phyloP scores from a whole-genome alignment of 768 basidiomycete genomes.

The Leucosporidium creatinivorum region DNA sequence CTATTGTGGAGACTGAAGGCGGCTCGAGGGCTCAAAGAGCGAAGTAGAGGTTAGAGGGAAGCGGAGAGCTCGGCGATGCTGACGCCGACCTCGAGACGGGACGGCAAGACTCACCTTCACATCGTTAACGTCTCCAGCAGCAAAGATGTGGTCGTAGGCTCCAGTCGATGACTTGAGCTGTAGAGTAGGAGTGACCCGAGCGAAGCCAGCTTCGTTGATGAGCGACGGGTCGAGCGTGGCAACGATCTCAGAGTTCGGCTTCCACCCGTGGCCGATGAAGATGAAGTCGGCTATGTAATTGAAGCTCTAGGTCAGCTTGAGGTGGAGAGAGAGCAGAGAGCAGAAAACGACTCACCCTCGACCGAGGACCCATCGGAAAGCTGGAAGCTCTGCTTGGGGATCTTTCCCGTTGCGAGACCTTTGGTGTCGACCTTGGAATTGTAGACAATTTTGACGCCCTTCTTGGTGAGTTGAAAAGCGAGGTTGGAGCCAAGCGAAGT shows the following conservation, averaged over 20 bases:
- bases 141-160: conserved; percentile 10
- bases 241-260: background rate
- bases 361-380: conserved; percentile 5
- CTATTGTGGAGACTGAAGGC: background rate
- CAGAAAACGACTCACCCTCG: conserved; percentile 2
- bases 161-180: background rate
- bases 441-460: conserved; percentile 12
- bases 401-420: background rate
- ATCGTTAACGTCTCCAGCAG: conserved; percentile 18
- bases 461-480: conserved; percentile 5
- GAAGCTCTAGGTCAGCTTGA: no score
- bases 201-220: conserved; percentile 1
- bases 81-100: background rate
- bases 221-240: conserved; percentile 1
- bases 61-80: background rate
- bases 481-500: conserved; percentile 4
- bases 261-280: conserved; percentile 19
- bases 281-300: conserved; percentile 23
- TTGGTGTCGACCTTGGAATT: conserved; percentile 6
- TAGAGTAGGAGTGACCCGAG: conserved; percentile 12
- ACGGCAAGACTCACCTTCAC: background rate
- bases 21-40: background rate
- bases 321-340: background rate
- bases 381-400: conserved; percentile 4
- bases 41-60: background rate